Conservation (phyloP, 345 rosid genomes). For the Capsella bursapastoris region DNA sequence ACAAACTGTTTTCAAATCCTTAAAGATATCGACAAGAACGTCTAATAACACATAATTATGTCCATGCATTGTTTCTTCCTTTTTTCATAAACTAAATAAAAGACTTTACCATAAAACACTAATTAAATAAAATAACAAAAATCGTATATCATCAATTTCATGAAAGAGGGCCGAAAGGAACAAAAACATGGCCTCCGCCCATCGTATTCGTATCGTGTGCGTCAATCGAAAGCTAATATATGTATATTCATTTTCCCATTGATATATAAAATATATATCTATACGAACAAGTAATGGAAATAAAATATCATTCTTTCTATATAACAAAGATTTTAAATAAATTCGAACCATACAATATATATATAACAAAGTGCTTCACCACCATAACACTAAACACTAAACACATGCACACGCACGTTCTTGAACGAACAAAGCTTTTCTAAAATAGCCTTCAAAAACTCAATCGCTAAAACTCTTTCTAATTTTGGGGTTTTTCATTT, state of each 20-base stretch:
- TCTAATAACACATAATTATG: conserved; percentile 17
- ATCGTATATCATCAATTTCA: not conserved
- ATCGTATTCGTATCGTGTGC: conserved; percentile 18
- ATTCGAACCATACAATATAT: conserved; percentile 8
- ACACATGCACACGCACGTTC: conserved; percentile 37
- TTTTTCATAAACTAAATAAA: conserved; percentile 5
- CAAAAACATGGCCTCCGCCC: conserved; percentile 5
- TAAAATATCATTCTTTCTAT: conserved; percentile 1
- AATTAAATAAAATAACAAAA: not conserved
- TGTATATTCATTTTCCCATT: not conserved
- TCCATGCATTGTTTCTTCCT: conserved; percentile 11
- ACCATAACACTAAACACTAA: conserved; percentile 6
- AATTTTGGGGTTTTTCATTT: conserved; percentile 23
- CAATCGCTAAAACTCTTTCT: conserved; percentile 19
- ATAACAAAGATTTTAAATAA: not conserved
- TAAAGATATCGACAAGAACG: conserved; percentile 33
- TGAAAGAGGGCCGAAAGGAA: conserved; percentile 32
- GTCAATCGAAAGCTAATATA: conserved; percentile 18
- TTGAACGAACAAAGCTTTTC: conserved; percentile 19
- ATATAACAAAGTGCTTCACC: conserved; percentile 28
- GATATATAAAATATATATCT: not conserved
- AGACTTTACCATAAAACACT: not conserved
- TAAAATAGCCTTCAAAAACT: conserved; percentile 27
- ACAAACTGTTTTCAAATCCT: no score
- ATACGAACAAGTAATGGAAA: conserved; percentile 21